phyloP scores from a whole-genome alignment of 345 rosid genomes.

The Eucalyptus fibrosa region DNA sequence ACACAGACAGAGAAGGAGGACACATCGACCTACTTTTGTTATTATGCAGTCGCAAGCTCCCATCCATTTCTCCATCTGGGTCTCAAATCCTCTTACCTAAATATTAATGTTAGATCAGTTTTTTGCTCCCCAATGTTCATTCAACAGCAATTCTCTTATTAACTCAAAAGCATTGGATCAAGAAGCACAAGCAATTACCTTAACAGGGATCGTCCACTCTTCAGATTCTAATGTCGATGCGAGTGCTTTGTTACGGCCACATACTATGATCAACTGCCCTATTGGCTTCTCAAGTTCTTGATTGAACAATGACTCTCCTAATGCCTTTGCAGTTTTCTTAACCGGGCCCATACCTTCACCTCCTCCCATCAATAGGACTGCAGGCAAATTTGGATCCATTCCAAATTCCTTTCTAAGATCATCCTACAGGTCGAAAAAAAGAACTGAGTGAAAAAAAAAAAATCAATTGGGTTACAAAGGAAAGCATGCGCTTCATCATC shows the following conservation, averaged over 20 bases:
- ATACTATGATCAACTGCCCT: slow-evolving; percentile 77
- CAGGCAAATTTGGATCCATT: slow-evolving; percentile 71
- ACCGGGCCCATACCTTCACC: slow-evolving; percentile 99
- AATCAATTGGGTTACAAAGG: background rate
- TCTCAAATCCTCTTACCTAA: slow-evolving; percentile 87
- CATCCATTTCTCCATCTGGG: slow-evolving; percentile 99
- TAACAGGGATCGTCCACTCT: slow-evolving; percentile 79
- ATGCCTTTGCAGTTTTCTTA: slow-evolving; percentile 79
- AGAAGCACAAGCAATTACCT: slow-evolving; percentile 24
- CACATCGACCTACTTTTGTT: slow-evolving; percentile 31
- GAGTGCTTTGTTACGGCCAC: slow-evolving; percentile 83
- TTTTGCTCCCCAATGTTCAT: background rate
- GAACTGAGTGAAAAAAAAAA: background rate
- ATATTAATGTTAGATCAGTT: background rate
- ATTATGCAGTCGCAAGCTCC: slow-evolving; percentile 97
- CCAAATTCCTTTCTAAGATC: slow-evolving; percentile 67
- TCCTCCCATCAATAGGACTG: slow-evolving; percentile 96
- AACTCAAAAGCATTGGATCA: background rate
- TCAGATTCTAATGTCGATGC: slow-evolving; percentile 49
- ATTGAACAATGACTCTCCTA: slow-evolving; percentile 53
- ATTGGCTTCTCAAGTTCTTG: slow-evolving; percentile 40
- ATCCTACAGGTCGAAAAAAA: slow-evolving; percentile 19
- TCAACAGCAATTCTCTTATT: background rate
- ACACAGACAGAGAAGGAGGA: background rate
- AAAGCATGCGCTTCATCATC: background rate